Evolutionary conservation across 768 basidiomycete species (phyloP).

Genomic region (Gelatoporia subvermispora): DNA sequence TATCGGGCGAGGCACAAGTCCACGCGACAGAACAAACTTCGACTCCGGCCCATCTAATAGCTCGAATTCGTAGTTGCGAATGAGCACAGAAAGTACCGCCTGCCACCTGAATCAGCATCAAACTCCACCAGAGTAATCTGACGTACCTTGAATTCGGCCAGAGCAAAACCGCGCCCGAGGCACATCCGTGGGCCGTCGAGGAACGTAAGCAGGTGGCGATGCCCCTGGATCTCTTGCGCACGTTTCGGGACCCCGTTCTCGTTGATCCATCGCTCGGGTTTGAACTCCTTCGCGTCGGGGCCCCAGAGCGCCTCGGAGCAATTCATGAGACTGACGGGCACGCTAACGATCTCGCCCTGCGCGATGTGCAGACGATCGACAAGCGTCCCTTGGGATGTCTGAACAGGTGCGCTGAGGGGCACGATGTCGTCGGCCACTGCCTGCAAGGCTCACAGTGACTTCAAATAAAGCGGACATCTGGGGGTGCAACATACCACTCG

Average conservation of each 20-base stretch:
- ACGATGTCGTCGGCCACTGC: conserved; percentile 34
- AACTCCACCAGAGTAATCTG: no score
- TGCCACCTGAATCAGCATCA: conserved; percentile 12
- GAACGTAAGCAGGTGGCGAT: conserved; percentile 39
- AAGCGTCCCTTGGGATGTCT: conserved; percentile 4
- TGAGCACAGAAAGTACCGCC: conserved; percentile 38
- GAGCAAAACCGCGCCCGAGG: conserved; percentile 38
- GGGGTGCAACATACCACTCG: conserved; percentile 30
- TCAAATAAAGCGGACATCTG: not conserved
- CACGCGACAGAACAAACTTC: conserved; percentile 21
- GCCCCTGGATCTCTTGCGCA: conserved; percentile 32
- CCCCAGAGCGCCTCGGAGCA: conserved; percentile 39
- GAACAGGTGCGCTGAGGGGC: conserved; percentile 28
- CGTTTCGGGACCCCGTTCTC: conserved; percentile 21
- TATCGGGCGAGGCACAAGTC: conserved; percentile 16
- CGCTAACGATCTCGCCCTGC: conserved; percentile 33
- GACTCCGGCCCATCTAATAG: conserved; percentile 28
- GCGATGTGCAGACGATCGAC: conserved; percentile 26
- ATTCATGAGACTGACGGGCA: conserved; percentile 39
- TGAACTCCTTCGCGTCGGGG: conserved; percentile 36
- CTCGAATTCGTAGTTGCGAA: conserved; percentile 37
- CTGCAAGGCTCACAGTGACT: conserved; percentile 18
- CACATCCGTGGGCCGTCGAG: conserved; percentile 40
- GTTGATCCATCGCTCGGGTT: conserved; percentile 39
- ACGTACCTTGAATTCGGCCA: conserved; percentile 37